Evolutionary conservation across 305 asterid species (phyloP).

Genomic region (Fraxinus ornus): DNA sequence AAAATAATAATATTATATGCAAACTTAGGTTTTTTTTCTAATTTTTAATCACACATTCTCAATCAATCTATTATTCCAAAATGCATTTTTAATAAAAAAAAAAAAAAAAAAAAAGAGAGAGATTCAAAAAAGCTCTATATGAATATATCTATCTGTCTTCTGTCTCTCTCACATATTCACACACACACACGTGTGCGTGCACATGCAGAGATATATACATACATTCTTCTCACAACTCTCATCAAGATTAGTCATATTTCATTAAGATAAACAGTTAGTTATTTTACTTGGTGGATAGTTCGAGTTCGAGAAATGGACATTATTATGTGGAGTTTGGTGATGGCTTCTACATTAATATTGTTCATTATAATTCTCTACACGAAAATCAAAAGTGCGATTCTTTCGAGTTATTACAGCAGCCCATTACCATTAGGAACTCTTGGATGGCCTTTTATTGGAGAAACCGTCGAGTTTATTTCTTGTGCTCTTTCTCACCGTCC

Average conservation of each 20-base stretch:
- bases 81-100: too few species aligned
- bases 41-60: too few species aligned
- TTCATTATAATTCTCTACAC: conserved; percentile 29
- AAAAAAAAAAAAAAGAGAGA: too few species aligned
- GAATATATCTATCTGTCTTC: background rate
- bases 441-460: conserved; percentile 87
- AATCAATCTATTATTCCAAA: too few species aligned
- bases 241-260: background rate
- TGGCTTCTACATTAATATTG: conserved; percentile 28
- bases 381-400: conserved; percentile 22
- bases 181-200: conserved; percentile 8
- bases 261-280: background rate
- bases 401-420: conserved; percentile 18
- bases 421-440: conserved; percentile 62
- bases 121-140: too few species aligned
- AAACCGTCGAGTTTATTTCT: conserved; percentile 76
- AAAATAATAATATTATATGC: too few species aligned
- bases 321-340: conserved; percentile 33
- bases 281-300: background rate
- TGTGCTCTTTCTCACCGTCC: conserved; percentile 75
- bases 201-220: conserved; percentile 18
- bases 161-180: background rate
- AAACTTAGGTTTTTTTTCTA: too few species aligned
- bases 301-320: conserved; percentile 26
- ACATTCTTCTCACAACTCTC: background rate